Base-by-base conservation (phyloP, 805 yeast genomes). In the Schizosaccharomyces japonicus region DNA sequence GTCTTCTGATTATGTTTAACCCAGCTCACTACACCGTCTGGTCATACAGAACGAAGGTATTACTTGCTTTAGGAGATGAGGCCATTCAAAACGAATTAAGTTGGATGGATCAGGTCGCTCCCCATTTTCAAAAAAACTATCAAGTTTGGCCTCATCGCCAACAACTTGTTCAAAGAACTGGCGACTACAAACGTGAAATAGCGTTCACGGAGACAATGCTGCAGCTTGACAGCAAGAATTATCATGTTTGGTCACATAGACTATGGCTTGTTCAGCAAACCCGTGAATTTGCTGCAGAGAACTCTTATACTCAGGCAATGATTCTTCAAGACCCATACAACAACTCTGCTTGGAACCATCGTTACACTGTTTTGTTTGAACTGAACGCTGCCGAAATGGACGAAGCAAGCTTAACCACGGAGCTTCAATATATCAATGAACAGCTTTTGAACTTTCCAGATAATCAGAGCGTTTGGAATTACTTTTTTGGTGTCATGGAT, bases 131-230 rank as follows among this genome's bases (percentile, higher is more conserved):
- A 36, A 90, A 90, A 60, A 87, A 85, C 64, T 90, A 90, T 62
- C 98, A 90, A 60, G 78, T 87, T n/a, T 90, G 96, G 58, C 81
- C 85, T 55, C 85, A 87, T 57, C 71, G 95, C 49, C 85, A 79
- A 56, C 39, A 50, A 31, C 48, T 55, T 15, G 52, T 52, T 15
- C 48, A 50, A 25, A 34, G 42, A 25, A 49, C 49, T 5, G 44
- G 42, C 11, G 30, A 49, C n/a, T 61, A 69, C 1, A 64, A 61
- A 39, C 63, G 76, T 32, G 96, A 90, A 57, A 66, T 67, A 47
- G 78, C 80, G 2, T 67, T 83, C 21, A 64, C 80, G 39, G 69
- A 69, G 34, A 62, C 69, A 44, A 79, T 87, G 79, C 61, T 90
- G 3, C 72, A 70, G 10, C 78, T 75, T 45, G 98, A 90, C 57